These are phyloP conservation scores for Chrysoporthe austroafricana DNA, from an alignment of 2,329 filamentous ascomycete genomes.

Conservation along the genomic window DNA sequence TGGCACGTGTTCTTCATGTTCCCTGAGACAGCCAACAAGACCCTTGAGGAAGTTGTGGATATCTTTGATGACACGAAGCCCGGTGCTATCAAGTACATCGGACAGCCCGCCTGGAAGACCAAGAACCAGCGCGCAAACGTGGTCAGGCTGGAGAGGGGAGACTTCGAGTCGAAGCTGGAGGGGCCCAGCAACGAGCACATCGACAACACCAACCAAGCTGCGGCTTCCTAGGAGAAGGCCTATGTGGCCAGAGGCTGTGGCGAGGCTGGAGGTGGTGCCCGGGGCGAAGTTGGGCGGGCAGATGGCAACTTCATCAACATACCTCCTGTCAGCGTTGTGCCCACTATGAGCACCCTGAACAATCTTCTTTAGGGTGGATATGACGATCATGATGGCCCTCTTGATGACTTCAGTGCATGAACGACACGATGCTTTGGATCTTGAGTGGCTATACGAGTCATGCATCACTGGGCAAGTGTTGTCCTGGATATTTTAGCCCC, in stretches of 20 bases:
- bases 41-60: constrained; percentile 39
- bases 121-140: constrained; percentile 40
- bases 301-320: not conserved
- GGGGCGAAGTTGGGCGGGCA: not conserved
- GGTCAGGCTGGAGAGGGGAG: constrained; percentile 39
- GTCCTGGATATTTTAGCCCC: no score
- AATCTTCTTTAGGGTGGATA: no score
- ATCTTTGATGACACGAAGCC: constrained; percentile 42
- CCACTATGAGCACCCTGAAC: no score
- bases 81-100: constrained; percentile 43
- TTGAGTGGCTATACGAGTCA: no score
- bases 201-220: not conserved
- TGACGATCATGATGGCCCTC: no score
- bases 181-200: constrained; percentile 7
- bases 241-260: constrained; percentile 1
- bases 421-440: no score
- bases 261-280: not conserved
- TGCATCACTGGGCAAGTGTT: no score
- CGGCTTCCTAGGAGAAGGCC: constrained; percentile 2
- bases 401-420: no score
- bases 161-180: constrained; percentile 38
- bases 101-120: constrained; percentile 49
- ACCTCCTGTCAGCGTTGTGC: not conserved
- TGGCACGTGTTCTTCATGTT: constrained; percentile 41
- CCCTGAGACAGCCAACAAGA: constrained; percentile 42